Conservation (phyloP, 441 rosid genomes). For the Hura crepitans region DNA sequence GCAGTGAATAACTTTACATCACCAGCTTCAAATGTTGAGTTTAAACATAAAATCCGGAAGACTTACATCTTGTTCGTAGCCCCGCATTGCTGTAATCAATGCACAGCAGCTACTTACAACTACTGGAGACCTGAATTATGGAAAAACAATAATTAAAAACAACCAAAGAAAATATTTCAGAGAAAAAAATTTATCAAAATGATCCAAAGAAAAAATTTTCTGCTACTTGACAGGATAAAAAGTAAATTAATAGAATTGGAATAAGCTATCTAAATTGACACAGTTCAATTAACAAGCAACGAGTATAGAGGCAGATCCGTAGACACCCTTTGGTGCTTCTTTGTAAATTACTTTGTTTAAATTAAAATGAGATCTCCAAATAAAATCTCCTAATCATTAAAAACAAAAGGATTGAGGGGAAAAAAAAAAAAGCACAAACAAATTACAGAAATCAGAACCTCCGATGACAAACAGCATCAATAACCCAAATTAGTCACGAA, state of each 20-base stretch:
- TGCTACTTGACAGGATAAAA: background rate
- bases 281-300: background rate
- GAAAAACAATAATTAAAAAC: background rate
- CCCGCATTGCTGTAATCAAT: slow-evolving; percentile 36
- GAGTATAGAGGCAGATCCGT: background rate
- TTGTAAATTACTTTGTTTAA: too few relatives aligned
- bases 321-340: background rate
- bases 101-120: background rate
- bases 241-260: background rate
- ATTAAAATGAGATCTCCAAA: background rate
- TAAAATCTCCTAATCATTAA: background rate
- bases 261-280: background rate
- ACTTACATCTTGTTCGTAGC: slow-evolving; percentile 39
- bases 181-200: background rate
- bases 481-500: background rate
- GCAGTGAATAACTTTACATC: background rate
- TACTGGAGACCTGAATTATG: background rate
- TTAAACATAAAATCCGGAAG: background rate
- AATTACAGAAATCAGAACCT: too few relatives aligned
- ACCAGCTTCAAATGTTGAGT: background rate
- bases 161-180: too few relatives aligned
- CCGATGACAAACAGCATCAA: background rate
- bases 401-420: too few relatives aligned
- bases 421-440: too few relatives aligned
- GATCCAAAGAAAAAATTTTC: background rate